Evolutionary conservation across 108 stramenopile species (phyloP).

Genomic region (Nannochloropsis oceanica): DNA sequence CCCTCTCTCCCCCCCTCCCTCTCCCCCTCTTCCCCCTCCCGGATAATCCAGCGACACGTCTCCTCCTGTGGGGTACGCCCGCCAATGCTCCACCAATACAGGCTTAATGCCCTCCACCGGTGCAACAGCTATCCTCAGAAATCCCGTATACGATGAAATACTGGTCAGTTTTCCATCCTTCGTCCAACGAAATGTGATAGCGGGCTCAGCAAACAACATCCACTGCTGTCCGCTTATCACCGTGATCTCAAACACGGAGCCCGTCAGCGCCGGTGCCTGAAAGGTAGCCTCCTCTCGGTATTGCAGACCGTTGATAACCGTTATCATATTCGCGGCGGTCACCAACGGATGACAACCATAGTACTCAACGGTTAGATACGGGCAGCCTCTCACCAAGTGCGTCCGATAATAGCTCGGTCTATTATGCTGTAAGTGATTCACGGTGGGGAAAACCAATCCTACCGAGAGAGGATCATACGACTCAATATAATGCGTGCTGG

Average conservation of each 20-base stretch:
- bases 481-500: slow-evolving; percentile 1
- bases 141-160: neutral
- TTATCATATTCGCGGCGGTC: neutral
- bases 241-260: neutral
- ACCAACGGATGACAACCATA: slow-evolving; percentile 2
- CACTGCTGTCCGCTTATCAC: neutral
- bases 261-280: neutral
- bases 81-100: neutral
- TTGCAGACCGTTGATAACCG: neutral
- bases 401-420: slow-evolving; percentile 19
- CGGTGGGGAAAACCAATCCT: slow-evolving; percentile 32
- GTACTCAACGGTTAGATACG: slow-evolving; percentile 36
- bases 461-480: neutral
- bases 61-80: neutral
- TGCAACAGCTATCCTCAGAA: neutral
- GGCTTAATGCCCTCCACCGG: neutral
- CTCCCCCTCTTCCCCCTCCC: neutral
- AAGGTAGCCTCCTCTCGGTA: neutral
- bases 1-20: neutral
- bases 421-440: slow-evolving; percentile 16
- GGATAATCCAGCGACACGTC: neutral
- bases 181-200: neutral
- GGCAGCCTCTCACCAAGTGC: slow-evolving; percentile 33
- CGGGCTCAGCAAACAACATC: slow-evolving; percentile 12
- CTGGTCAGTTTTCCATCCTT: neutral